Percentiles rank a stretch among this genome's conserved stretches.
Evolutionary conservation across 2,329 filamentous ascomycete species (phyloP).

Genomic region (Aspergillus sp.): DNA sequence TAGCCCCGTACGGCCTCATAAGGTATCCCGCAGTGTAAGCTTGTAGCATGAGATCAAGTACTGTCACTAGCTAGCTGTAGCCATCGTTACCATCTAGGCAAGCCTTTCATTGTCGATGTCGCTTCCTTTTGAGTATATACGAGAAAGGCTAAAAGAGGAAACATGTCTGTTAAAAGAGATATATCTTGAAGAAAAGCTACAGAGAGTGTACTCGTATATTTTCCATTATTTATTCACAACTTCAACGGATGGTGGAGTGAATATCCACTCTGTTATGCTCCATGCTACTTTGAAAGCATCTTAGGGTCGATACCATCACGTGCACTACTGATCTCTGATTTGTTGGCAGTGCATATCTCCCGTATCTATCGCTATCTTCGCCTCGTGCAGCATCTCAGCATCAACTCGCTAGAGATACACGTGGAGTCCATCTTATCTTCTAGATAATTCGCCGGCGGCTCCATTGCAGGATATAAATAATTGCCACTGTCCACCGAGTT

Average conservation of each 20-base stretch:
- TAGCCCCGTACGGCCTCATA: too few relatives aligned
- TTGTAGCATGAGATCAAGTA: too few relatives aligned
- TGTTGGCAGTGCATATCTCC: neutral
- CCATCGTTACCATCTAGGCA: too few relatives aligned
- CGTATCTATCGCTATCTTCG: neutral
- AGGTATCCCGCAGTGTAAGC: too few relatives aligned
- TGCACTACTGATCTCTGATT: neutral
- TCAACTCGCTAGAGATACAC: neutral
- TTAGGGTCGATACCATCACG: neutral
- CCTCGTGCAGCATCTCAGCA: neutral
- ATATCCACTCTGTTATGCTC: neutral
- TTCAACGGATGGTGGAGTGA: neutral
- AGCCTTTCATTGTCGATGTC: too few relatives aligned
- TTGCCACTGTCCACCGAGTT: neutral
- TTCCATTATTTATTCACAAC: too few relatives aligned
- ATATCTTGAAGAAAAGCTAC: too few relatives aligned
- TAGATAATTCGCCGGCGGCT: neutral
- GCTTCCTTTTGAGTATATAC: neutral
- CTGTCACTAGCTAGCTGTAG: too few relatives aligned
- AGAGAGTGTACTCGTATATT: too few relatives aligned
- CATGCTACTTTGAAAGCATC: neutral
- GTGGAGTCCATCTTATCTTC: neutral
- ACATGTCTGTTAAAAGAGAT: too few relatives aligned
- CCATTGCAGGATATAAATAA: neutral
- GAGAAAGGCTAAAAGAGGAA: neutral